These are phyloP conservation scores for Fusarium siculi DNA, from an alignment of 2,329 filamentous ascomycete genomes.

Conservation along the genomic window DNA sequence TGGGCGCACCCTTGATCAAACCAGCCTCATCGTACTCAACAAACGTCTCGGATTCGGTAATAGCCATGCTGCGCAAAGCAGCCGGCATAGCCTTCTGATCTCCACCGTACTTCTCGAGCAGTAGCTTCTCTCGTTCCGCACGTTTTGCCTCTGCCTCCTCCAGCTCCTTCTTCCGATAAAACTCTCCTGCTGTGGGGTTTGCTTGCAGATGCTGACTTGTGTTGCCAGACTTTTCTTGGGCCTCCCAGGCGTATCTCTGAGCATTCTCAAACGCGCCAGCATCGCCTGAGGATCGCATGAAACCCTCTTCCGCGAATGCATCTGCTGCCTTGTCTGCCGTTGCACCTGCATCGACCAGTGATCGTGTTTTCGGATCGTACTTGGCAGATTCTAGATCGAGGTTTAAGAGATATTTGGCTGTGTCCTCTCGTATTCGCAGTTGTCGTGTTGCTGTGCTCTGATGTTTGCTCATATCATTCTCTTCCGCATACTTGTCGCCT, in stretches of 20 bases:
- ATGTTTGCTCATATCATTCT: slow-evolving; percentile 95
- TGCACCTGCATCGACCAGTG: slow-evolving; percentile 87
- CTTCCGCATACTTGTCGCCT: slow-evolving; percentile 86
- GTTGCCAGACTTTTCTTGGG: slow-evolving; percentile 82
- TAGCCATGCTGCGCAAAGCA: slow-evolving; percentile 71
- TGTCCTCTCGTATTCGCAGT: slow-evolving; percentile 92
- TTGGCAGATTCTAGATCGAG: slow-evolving; percentile 96
- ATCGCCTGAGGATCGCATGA: slow-evolving; percentile 87
- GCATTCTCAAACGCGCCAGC: slow-evolving; percentile 92
- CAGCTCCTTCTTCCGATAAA: slow-evolving; percentile 81
- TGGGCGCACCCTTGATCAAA: slow-evolving; percentile 86
- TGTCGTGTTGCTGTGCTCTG: slow-evolving; percentile 92
- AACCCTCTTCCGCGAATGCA: slow-evolving; percentile 91
- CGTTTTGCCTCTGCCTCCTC: slow-evolving; percentile 78
- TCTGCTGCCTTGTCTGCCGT: slow-evolving; percentile 82
- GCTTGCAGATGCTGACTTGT: slow-evolving; percentile 91
- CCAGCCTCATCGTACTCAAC: slow-evolving; percentile 95
- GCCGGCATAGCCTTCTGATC: slow-evolving; percentile 67
- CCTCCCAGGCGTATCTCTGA: slow-evolving; percentile 93
- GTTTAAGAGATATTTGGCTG: slow-evolving; percentile 95
- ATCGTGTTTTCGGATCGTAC: slow-evolving; percentile 95
- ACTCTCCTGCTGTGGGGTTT: slow-evolving; percentile 93
- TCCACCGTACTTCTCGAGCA: slow-evolving; percentile 86
- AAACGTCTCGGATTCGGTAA: slow-evolving; percentile 85
- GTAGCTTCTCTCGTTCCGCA: slow-evolving; percentile 72